Evolutionary conservation across 1,284 basidiomycete species (phyloP).

Genomic region (Ganoderma lucidum): DNA sequence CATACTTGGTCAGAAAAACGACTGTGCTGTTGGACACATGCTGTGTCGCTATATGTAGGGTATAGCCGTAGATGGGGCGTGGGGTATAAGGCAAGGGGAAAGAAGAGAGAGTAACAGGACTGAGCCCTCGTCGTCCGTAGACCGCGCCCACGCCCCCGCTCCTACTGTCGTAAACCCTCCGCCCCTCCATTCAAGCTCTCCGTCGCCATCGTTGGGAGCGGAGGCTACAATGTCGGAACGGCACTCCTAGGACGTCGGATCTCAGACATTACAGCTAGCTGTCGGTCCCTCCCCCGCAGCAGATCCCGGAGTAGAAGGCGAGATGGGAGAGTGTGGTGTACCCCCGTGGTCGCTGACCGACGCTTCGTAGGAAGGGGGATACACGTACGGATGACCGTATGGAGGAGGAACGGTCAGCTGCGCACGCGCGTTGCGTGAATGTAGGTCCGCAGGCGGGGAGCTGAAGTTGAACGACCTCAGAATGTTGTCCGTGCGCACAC

Average conservation of each 20-base stretch:
- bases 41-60: not conserved
- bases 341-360: slow-evolving; percentile 1
- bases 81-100: slow-evolving; percentile 14
- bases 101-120: not conserved
- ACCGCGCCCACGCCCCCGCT: not conserved
- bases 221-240: not conserved
- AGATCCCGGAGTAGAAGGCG: not conserved
- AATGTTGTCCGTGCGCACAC: not conserved
- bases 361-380: slow-evolving; percentile 17
- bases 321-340: not conserved
- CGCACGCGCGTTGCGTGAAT: not conserved
- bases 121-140: not conserved
- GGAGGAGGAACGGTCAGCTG: slow-evolving; percentile 7
- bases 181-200: not conserved
- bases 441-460: not conserved
- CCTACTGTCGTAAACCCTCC: not conserved
- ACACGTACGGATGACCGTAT: slow-evolving; percentile 11
- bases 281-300: not conserved
- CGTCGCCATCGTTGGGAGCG: no score
- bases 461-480: not conserved
- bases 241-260: not conserved
- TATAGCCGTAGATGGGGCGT: not conserved
- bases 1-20: not conserved
- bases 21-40: not conserved
- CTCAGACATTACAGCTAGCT: not conserved